A percentile compares a stretch with the other conserved stretches of the same genome.
These are phyloP conservation scores for Hemisphaericaspora xylanilytica DNA, from an alignment of 1,139 yeast genomes.

Conservation along the genomic window DNA sequence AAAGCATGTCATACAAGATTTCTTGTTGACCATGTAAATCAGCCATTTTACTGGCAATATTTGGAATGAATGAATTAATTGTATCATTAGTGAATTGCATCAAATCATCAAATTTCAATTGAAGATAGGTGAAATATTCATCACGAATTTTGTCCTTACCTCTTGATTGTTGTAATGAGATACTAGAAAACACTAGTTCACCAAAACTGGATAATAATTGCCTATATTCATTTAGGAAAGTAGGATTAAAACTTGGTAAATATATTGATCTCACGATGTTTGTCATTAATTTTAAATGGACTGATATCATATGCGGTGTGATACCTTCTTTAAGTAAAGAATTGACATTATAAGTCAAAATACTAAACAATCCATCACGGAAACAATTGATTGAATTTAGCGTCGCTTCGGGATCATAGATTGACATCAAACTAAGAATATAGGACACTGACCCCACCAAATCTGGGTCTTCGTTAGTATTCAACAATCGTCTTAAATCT, in stretches of 20 bases:
- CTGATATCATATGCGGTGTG: slow-evolving; percentile 25
- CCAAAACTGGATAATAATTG: slow-evolving; percentile 22
- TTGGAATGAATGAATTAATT: slow-evolving; percentile 29
- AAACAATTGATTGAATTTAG: slow-evolving; percentile 39
- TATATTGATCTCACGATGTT: slow-evolving; percentile 38
- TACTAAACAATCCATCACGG: slow-evolving; percentile 42
- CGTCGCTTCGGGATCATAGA: slow-evolving; percentile 47
- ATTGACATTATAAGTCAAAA: slow-evolving; percentile 31
- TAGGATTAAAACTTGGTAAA: slow-evolving; percentile 38
- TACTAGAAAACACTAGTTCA: slow-evolving; percentile 9
- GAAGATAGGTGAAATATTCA: slow-evolving; percentile 15
- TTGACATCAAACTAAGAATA: slow-evolving; percentile 41
- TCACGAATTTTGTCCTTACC: neutral
- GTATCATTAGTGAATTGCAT: slow-evolving; percentile 25
- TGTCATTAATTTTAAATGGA: slow-evolving; percentile 37
- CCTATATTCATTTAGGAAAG: slow-evolving; percentile 31
- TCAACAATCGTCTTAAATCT: slow-evolving; percentile 30
- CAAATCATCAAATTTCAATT: slow-evolving; percentile 25
- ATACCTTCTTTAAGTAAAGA: slow-evolving; percentile 19
- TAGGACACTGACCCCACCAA: slow-evolving; percentile 39
- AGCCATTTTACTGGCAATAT: slow-evolving; percentile 22
- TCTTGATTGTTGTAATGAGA: neutral
- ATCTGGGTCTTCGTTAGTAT: slow-evolving; percentile 32
- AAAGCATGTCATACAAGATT: slow-evolving; percentile 35
- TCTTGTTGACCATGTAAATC: slow-evolving; percentile 36